Conservation (phyloP, 2,329 filamentous ascomycete species). For the Claviceps sp. region DNA sequence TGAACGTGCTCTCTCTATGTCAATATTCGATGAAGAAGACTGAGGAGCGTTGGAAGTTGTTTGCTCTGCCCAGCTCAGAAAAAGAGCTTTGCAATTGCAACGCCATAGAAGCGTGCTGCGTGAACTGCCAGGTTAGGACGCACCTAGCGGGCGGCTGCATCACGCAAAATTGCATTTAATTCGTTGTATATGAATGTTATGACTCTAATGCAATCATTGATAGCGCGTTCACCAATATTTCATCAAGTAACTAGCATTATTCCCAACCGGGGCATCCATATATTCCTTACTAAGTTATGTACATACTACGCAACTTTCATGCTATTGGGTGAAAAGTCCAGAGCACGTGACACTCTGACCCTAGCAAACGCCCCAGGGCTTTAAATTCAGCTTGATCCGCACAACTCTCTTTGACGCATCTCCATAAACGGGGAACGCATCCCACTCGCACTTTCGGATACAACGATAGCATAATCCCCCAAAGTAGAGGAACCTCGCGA, state of each 20-base stretch:
- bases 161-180: background rate
- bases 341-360: background rate
- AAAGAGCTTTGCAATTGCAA: background rate
- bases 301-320: background rate
- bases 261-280: background rate
- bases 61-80: background rate
- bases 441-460: constrained; percentile 22
- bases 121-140: background rate
- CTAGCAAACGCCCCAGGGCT: too few species aligned
- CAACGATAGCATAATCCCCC: constrained; percentile 22
- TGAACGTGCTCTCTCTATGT: background rate
- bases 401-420: constrained; percentile 17
- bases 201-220: constrained; percentile 1
- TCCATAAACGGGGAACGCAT: constrained; percentile 21
- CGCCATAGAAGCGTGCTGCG: background rate
- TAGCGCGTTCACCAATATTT: background rate
- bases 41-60: background rate
- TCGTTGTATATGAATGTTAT: background rate
- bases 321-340: background rate
- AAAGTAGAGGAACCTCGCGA: background rate
- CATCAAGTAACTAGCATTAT: background rate
- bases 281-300: too few species aligned
- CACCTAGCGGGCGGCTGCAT: background rate
- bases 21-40: background rate
- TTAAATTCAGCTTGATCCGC: constrained; percentile 11